Evolutionary conservation across 306 rosid genomes (phyloP), one percentile per base, ranked within the genome.

Genomic region (Quillaja saponaria): DNA sequence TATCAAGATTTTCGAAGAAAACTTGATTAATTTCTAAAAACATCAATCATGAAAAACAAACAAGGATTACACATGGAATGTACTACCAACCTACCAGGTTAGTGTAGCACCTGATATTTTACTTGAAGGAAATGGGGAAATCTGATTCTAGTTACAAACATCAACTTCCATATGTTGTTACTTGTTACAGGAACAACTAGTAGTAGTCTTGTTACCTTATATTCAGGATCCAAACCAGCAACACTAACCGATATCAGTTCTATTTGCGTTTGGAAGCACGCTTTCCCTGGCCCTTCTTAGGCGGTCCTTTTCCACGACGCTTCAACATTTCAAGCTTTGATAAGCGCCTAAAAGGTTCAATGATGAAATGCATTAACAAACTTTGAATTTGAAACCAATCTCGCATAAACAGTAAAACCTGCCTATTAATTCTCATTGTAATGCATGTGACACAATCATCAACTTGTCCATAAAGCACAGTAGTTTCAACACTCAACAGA

Each of bases 281-380:
- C 82, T 61, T 82, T 65, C 97, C 97, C 33, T 87, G 86, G 55
- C 95, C 95, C 80, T 90, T 90, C 88, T 87, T 85, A n/a, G 94
- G 95, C 34, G 96, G 83, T 64, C 96, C 96, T 70, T 90, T 90
- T 34, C 97, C 94, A 17, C 97, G 88, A 37, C 95, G 96, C 84
- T 83, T 90, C 87, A 90, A 75, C 94, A 90, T 90, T 81, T 87
- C 90, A 55, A 90, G 96, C 76, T 80, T 90, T 15, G 88, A 77
- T 71, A 83, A 71, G 33, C 96, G 95, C 79, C 97, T 90, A 54
- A 3, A 46, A 37, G 65, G 68, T 49, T 59, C 68, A 63, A 51
- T 34, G 3, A 47, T 52, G 14, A 71, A 18, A 48, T 16, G 44
- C 56, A 45, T 77, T 58, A 39, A 47, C 5, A 31, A 34, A 21